These are phyloP conservation scores for Cryptococcus sp. DNA, from an alignment of 1,284 basidiomycete genomes.

Conservation along the genomic window DNA sequence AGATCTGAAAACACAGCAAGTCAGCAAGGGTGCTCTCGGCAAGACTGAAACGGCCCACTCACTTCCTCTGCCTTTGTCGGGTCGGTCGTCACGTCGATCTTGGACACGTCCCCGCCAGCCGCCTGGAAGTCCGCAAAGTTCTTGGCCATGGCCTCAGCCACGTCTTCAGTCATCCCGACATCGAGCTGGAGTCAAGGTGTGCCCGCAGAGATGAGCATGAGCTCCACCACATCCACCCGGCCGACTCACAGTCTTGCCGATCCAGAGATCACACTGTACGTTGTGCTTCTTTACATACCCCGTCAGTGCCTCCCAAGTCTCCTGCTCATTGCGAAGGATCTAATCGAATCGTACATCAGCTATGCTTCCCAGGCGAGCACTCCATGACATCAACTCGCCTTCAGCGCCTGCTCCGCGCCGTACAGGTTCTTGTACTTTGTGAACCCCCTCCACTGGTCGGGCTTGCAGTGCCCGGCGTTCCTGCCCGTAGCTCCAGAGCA, in stretches of 20 bases:
- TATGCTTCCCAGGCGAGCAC: not conserved
- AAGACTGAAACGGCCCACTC: too few relatives aligned
- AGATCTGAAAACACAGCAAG: constrained; percentile 8
- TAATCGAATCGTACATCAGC: not conserved
- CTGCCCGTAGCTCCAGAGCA: constrained; percentile 36
- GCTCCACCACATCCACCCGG: too few relatives aligned
- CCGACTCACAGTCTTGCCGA: constrained; percentile 22
- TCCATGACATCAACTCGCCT: constrained; percentile 11
- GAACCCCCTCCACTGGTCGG: constrained; percentile 27
- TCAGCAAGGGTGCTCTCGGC: not conserved
- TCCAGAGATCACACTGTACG: constrained; percentile 30
- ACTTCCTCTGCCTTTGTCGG: constrained; percentile 16
- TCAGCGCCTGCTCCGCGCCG: constrained; percentile 26
- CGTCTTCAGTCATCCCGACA: constrained; percentile 15
- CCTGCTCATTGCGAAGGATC: constrained; percentile 24
- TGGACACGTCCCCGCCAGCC: constrained; percentile 20
- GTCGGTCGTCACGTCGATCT: constrained; percentile 16
- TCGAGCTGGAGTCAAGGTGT: constrained; percentile 20
- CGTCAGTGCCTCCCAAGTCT: constrained; percentile 20
- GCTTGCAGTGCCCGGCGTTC: constrained; percentile 33
- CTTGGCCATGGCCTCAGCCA: constrained; percentile 13
- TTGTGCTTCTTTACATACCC: constrained; percentile 22
- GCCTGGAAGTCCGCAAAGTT: constrained; percentile 13
- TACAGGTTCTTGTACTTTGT: constrained; percentile 7
- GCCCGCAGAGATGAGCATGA: too few relatives aligned